Evolutionary conservation across 148 eudicot genomes (phyloP), one percentile per base, ranked within the genome.

Genomic region (Agrostemma githago): DNA sequence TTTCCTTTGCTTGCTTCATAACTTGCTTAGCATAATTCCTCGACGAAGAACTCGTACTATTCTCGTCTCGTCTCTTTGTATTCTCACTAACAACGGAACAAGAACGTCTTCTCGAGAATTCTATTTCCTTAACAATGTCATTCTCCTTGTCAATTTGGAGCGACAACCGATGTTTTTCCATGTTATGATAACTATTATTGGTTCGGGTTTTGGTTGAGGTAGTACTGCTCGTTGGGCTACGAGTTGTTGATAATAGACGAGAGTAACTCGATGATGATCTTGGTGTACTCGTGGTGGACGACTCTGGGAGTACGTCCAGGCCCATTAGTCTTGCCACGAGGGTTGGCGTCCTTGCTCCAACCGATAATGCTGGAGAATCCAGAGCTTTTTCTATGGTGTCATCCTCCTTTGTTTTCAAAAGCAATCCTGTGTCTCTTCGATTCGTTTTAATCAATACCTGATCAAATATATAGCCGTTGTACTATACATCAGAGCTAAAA

Each of bases 291-390:
- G 59, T 62, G 68, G 58, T 74, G 17, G 81, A 74, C 61, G 81
- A 74, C 61, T 87, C 88, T 10, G 93, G 93, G 17, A 89, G 86
- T 39, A 82, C 74, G 66, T 89, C 93, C 5, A 89, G 89, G 8
- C 93, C 93, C 93, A 89, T 89, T 3, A 89, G 77, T 70, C 90
- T 83, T 14, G 93, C 93, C 3, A 89, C 89, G 2, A 89, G 82
- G 39, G 54, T 87, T 16, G 93, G 93, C 10, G 93, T 87, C 74
- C 86, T 89, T 37, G 89, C 69, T 38, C 82, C 74, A 9, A 26
- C 34, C 1, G 34, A 26, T 26, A 16, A 3, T 61, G 79, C 67
- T 6, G 88, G 83, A 6, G 85, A 81, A 70, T 74, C 65, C 56
- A 81, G 85, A 43, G 62, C 76, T 62, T 86, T 88, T 21, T 91